Base-by-base conservation (phyloP, 345 rosid genomes). In the Pugionium cornutum region DNA sequence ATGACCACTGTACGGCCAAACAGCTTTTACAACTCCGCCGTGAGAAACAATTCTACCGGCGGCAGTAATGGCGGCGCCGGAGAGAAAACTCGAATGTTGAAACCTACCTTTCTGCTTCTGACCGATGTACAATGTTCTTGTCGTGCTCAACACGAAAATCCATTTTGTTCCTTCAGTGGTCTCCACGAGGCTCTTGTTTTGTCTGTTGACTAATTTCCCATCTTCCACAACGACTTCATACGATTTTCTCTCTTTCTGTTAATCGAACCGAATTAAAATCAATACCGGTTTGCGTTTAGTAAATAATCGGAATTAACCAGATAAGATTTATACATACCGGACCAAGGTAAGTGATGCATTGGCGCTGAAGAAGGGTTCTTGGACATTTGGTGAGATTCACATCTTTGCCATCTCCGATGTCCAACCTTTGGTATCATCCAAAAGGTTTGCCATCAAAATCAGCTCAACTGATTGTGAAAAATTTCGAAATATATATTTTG, bases 1-100 rank as follows among this genome's bases (percentile, higher is more conserved):
- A 72, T 94, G 99, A 49, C 99, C 99, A 48, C 99, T 94, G 56
- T 94, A 90, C 0, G 97, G 96, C 99, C 97, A 94, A 35, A 90
- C 77, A 29, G 97, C 97, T 94, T 87, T 58, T 41, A 81, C 9
- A 57, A 76, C 70, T 25, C 95, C 95, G 1, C 55, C 45, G 25
- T 28, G 86, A 2, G 77, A 86, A 5, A 84, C 81, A 66, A 90
- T 65, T 79, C 89, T 77, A 9, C 97, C 89, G 1, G 92, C 90
- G 2, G 92, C 85, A 2, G 80, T 78, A 28, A 90, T 80, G 4
- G 97, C 92, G 1, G 81, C 97, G 1, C 97, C 95, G 4, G 92
- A 83, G 8, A 89, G 78, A 72, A 89, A 89, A 66, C 89, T 87
- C 0, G 97, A 90, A 56, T 90, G 95, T 37, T 90, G 95, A 68